Conservation (phyloP, 345 rosid species). For the Boechera stricta region DNA sequence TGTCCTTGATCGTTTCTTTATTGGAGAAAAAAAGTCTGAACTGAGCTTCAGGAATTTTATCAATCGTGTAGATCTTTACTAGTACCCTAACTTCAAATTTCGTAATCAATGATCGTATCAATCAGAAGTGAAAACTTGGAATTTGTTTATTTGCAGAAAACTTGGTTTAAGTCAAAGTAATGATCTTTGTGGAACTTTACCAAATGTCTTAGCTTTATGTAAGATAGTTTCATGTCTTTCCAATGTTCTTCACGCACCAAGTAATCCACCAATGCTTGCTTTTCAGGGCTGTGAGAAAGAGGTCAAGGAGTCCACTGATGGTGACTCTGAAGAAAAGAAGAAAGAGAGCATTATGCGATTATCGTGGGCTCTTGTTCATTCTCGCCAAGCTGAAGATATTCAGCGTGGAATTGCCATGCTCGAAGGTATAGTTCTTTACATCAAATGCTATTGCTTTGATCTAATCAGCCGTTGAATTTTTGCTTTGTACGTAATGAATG, state of each 20-base stretch:
- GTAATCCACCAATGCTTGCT: constrained; percentile 2
- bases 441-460: background rate
- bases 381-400: constrained; percentile 69
- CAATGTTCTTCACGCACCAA: background rate
- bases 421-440: constrained; percentile 53
- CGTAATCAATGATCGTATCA: background rate
- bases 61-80: background rate
- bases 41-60: background rate
- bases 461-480: background rate
- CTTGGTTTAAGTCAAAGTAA: background rate
- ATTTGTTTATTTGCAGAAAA: background rate
- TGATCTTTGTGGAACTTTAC: background rate
- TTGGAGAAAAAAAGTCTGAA: background rate
- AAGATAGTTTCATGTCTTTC: background rate
- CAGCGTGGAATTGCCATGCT: constrained; percentile 86
- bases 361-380: constrained; percentile 92
- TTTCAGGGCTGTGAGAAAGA: constrained; percentile 84
- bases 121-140: background rate
- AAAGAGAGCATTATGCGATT: constrained; percentile 74
- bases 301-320: constrained; percentile 58
- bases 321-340: constrained; percentile 59
- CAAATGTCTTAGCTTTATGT: background rate
- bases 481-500: background rate
- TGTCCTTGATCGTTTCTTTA: background rate
- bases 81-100: background rate